These are phyloP conservation scores for Niebla homalea DNA, from an alignment of 495 filamentous ascomycete species.

Conservation along the genomic window DNA sequence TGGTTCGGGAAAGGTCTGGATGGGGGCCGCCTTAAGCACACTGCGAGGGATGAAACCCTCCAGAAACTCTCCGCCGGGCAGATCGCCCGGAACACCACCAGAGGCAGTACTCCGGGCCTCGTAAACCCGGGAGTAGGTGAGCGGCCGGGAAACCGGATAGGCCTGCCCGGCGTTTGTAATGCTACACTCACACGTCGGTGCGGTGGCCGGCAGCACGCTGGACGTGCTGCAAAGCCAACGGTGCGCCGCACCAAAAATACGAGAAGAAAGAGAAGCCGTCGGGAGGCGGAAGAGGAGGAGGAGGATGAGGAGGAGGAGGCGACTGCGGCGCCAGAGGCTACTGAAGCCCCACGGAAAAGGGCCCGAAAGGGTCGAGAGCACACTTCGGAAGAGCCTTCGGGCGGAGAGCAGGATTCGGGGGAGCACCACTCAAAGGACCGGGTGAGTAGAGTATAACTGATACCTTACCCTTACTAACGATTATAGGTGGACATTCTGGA, in stretches of 20 bases:
- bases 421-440: too few species aligned
- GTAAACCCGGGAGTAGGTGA: conserved; percentile 14
- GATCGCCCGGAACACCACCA: conserved; percentile 15
- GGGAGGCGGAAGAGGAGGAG: background rate
- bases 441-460: too few species aligned
- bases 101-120: conserved; percentile 22
- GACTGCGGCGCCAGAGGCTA: background rate
- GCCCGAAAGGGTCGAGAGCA: background rate
- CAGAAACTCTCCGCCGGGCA: background rate
- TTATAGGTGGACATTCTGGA: too few species aligned
- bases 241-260: background rate
- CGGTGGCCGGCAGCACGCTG: background rate
- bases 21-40: background rate
- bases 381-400: too few species aligned
- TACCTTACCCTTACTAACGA: too few species aligned
- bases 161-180: background rate
- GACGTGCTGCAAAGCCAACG: background rate
- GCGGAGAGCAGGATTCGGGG: too few species aligned
- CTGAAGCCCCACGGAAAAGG: background rate
- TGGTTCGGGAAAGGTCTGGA: background rate
- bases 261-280: background rate
- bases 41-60: background rate
- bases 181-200: background rate
- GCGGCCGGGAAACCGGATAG: background rate
- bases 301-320: background rate